Conservation (phyloP, 495 filamentous ascomycete genomes). For the Geoglossum glabrum region DNA sequence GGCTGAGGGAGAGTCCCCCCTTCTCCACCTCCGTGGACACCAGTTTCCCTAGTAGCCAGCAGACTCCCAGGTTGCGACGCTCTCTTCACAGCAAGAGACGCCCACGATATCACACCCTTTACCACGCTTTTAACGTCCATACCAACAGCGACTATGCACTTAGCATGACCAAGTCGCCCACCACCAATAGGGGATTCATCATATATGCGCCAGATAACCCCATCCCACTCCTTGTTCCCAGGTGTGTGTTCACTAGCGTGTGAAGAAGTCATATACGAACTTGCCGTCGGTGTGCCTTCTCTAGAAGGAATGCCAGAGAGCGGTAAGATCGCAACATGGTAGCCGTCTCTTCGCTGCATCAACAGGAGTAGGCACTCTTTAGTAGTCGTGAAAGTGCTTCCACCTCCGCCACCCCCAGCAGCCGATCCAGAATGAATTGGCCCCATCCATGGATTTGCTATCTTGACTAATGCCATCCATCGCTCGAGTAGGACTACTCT, state of each 20-base stretch:
- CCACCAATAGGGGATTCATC: background rate
- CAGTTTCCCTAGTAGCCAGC: background rate
- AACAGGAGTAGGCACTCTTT: background rate
- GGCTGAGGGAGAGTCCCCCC: background rate
- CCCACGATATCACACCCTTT: background rate
- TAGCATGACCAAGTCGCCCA: background rate
- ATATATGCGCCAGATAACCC: background rate
- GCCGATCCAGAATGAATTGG: background rate
- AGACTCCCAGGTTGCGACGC: background rate
- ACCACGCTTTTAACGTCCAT: background rate
- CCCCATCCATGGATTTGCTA: background rate
- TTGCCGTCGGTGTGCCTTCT: background rate
- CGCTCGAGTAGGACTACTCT: background rate
- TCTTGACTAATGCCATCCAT: constrained; percentile 1
- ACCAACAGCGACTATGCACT: background rate
- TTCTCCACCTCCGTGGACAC: background rate
- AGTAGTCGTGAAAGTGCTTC: background rate
- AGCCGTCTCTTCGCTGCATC: background rate
- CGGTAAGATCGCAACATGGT: background rate
- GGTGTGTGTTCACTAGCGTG: background rate
- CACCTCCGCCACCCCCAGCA: background rate
- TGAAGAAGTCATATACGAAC: background rate
- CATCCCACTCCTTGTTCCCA: background rate
- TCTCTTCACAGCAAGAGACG: background rate
- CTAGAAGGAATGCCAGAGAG: background rate